These are phyloP conservation scores for Boletellus ananas DNA, from an alignment of 768 basidiomycete species.

Conservation along the genomic window DNA sequence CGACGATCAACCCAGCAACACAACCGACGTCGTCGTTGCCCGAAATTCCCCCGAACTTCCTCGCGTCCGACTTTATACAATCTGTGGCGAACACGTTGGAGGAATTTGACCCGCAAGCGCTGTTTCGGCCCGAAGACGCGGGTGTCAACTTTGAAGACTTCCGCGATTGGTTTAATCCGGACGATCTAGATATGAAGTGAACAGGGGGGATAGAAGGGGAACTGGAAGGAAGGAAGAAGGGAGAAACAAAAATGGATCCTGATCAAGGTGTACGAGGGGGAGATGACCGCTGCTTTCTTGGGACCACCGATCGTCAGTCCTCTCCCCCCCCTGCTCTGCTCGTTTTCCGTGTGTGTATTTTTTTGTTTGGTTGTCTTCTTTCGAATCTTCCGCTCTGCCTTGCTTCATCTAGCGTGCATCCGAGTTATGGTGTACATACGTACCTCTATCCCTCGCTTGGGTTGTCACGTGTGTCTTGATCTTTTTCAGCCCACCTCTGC, in stretches of 20 bases:
- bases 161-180: conserved; percentile 70
- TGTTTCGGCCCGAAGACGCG: conserved; percentile 46
- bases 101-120: conserved; percentile 30
- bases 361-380: conserved; percentile 1
- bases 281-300: conserved; percentile 3
- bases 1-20: conserved; percentile 26
- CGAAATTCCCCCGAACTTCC: conserved; percentile 22
- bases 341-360: not conserved
- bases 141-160: conserved; percentile 68
- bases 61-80: conserved; percentile 43
- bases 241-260: not conserved
- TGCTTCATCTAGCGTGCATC: conserved; percentile 12
- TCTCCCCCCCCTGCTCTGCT: conserved; percentile 1
- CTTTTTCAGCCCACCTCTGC: conserved; percentile 2
- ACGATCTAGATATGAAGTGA: conserved; percentile 35
- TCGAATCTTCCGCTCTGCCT: conserved; percentile 2
- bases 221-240: not conserved
- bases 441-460: conserved; percentile 1
- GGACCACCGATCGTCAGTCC: conserved; percentile 11
- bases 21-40: conserved; percentile 25
- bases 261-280: conserved; percentile 7
- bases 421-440: conserved; percentile 16
- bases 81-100: conserved; percentile 40
- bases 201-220: not conserved
- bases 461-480: not conserved